phyloP scores from a whole-genome alignment of 169 alveolate genomes.

The Plasmodium gaboni region DNA sequence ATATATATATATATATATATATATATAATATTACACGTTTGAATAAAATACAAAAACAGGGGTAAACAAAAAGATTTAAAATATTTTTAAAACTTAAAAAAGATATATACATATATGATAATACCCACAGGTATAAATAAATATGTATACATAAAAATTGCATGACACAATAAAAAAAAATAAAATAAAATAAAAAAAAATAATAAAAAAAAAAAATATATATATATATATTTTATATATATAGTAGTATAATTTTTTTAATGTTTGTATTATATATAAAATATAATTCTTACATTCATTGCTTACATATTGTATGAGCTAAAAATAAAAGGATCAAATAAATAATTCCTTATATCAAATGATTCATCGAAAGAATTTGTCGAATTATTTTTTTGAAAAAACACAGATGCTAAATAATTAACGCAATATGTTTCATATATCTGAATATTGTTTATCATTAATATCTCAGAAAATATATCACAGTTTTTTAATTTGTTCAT shows the following conservation, averaged over 20 bases:
- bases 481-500: slow-evolving; percentile 58
- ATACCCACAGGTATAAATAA: not conserved
- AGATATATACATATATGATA: not conserved
- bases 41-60: not conserved
- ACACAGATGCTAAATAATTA: slow-evolving; percentile 75
- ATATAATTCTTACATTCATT: not conserved
- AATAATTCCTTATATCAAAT: slow-evolving; percentile 59
- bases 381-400: slow-evolving; percentile 38
- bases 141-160: not conserved
- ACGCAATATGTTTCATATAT: slow-evolving; percentile 74
- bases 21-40: not conserved
- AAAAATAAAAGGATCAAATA: slow-evolving; percentile 71
- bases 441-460: slow-evolving; percentile 66
- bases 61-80: not conserved
- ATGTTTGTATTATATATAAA: too few relatives aligned
- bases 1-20: not conserved
- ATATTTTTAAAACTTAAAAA: slow-evolving; percentile 1
- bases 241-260: too few relatives aligned
- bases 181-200: too few relatives aligned
- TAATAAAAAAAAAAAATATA: too few relatives aligned
- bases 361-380: slow-evolving; percentile 17
- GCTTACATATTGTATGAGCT: slow-evolving; percentile 25
- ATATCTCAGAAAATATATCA: slow-evolving; percentile 47
- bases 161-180: not conserved
- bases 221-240: too few relatives aligned